These are phyloP conservation scores for Pythium rhizo-oryzae DNA, from an alignment of 352 stramenopile genomes.

Conservation along the genomic window DNA sequence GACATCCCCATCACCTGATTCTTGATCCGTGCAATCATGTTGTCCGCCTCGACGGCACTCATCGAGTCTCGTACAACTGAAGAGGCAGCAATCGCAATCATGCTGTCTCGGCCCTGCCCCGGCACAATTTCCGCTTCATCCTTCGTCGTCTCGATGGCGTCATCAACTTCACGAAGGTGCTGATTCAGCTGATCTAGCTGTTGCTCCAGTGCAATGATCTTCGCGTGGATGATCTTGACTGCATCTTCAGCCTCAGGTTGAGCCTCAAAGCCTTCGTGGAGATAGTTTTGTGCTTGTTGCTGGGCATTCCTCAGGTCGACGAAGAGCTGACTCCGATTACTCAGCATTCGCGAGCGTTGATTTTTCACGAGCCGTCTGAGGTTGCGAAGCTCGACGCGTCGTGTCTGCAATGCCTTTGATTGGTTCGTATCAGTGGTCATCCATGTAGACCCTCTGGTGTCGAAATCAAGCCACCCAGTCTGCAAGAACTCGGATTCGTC, in stretches of 20 bases:
- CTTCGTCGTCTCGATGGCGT: constrained; percentile 69
- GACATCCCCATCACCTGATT: constrained; percentile 72
- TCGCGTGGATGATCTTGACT: constrained; percentile 82
- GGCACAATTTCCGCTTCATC: constrained; percentile 53
- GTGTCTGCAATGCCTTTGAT: constrained; percentile 61
- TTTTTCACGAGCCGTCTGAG: constrained; percentile 81
- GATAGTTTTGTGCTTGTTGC: constrained; percentile 82
- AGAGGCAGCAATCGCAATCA: constrained; percentile 47
- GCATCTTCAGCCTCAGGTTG: constrained; percentile 76
- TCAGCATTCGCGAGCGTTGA: constrained; percentile 78
- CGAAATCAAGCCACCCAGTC: constrained; percentile 70
- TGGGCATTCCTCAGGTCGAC: constrained; percentile 82
- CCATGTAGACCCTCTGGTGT: constrained; percentile 34
- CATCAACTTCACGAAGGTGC: constrained; percentile 75
- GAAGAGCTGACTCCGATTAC: constrained; percentile 79
- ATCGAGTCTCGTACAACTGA: constrained; percentile 13
- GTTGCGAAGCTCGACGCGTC: constrained; percentile 69
- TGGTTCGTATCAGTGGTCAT: constrained; percentile 17
- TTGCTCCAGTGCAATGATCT: constrained; percentile 77
- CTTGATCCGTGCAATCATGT: constrained; percentile 63
- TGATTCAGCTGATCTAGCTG: constrained; percentile 66
- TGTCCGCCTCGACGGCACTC: constrained; percentile 23
- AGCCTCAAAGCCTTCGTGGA: constrained; percentile 82
- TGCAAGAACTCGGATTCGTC: constrained; percentile 75
- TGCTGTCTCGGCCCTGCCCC: constrained; percentile 51